A percentile compares a stretch with the other conserved stretches of the same genome.
Evolutionary conservation across 1,284 basidiomycete genomes (phyloP).

Genomic region (Golubevia sp.): DNA sequence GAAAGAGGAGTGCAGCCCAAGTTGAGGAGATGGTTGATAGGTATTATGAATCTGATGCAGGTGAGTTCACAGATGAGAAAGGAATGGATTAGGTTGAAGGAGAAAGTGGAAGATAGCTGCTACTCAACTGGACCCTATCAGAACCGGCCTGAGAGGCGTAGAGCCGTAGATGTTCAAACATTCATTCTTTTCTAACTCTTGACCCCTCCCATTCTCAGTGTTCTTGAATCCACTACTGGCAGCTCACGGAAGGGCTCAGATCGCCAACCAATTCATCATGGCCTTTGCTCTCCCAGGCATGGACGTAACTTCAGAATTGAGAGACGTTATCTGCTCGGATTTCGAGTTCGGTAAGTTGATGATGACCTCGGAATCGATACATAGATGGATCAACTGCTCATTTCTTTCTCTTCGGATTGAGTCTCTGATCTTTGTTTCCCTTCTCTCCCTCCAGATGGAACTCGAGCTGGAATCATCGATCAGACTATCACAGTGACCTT

Average conservation of each 20-base stretch:
- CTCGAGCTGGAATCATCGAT: slow-evolving; percentile 60
- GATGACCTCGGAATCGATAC: too few species aligned
- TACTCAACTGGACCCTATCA: too few species aligned
- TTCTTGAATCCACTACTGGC: slow-evolving; percentile 56
- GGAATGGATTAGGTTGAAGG: neutral
- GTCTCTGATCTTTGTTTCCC: neutral
- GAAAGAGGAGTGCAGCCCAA: slow-evolving; percentile 49
- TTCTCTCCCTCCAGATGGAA: slow-evolving; percentile 29
- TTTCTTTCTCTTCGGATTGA: neutral
- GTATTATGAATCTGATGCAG: slow-evolving; percentile 52
- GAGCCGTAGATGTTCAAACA: too few species aligned
- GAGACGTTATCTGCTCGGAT: slow-evolving; percentile 59
- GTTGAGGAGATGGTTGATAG: slow-evolving; percentile 50
- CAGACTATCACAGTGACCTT: slow-evolving; percentile 57
- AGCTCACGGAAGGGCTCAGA: slow-evolving; percentile 48
- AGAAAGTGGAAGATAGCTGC: too few species aligned
- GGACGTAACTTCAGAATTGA: slow-evolving; percentile 55
- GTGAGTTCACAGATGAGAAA: slow-evolving; percentile 7
- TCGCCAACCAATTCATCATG: slow-evolving; percentile 59
- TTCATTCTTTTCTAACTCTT: neutral
- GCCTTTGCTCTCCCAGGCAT: slow-evolving; percentile 55
- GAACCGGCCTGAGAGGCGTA: too few species aligned
- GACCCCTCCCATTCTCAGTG: slow-evolving; percentile 14
- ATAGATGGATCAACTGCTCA: neutral
- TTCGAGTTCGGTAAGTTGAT: slow-evolving; percentile 41